Evolutionary conservation across 1,284 basidiomycete genomes (phyloP), one percentile per base, ranked within the genome.

Genomic region (Microbotryum lychnidis-dioicae): DNA sequence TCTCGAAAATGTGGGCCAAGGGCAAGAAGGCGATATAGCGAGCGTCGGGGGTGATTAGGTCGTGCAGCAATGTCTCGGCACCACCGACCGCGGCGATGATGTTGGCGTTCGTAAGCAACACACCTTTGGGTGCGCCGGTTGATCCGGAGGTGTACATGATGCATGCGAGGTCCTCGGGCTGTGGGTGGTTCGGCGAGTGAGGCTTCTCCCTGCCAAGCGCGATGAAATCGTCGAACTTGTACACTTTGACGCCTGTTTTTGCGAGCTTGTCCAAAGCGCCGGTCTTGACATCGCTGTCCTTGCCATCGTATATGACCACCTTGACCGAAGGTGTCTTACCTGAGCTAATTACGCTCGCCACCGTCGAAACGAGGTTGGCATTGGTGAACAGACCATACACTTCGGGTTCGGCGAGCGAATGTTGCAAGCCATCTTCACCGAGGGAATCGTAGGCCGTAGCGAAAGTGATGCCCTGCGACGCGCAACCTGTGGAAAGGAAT

Each of bases 401-500:
- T 50, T 86, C 80, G 31, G 93, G 92, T 76, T 97, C 93, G 75
- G 87, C 86, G 61, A 98, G 83, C 4, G 94, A 94, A 76, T 97
- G 92, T 9, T 86, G 37, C 25, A 65, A 55, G 55, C 77, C 78
- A 21, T 78, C 75, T 44, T 77, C 75, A 18, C 94, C 94, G 47
- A 98, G 86, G 1, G 92, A 96, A 75, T 97, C 94, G 77, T 98
- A 98, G 1, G 93, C 93, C 1, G 94, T 97, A 9, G 91, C 93
- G 70, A 97, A 91, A 27, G 56, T 87, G 81, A 54, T 86, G 83
- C 50, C 85, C 83, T 73, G 92, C 84, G 56, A 83, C 81, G 83
- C 81, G 73, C 89, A 93, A 0, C 58, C 63, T 59, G 55, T 6
- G 27, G 27, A 6, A 27, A 27, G 27, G 27, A 27, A 27, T 27